These are phyloP conservation scores for Coffea eugenioides DNA, from an alignment of 257 asterid species.

Conservation along the genomic window DNA sequence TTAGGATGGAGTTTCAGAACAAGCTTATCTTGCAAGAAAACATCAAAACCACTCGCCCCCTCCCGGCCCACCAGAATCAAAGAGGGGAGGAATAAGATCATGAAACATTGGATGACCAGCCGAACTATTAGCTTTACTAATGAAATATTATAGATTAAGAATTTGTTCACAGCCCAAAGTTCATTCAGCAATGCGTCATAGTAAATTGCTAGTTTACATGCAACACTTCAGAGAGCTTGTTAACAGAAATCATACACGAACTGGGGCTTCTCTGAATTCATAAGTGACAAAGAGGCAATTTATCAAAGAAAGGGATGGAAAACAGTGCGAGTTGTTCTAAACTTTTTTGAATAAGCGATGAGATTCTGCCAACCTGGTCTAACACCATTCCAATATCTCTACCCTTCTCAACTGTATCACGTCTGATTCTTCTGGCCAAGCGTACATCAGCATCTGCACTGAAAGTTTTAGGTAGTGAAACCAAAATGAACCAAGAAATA, in stretches of 20 bases:
- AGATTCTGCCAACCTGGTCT: constrained; percentile 72
- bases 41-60: no score
- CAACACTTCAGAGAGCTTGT: not conserved
- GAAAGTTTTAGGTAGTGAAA: constrained; percentile 37
- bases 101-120: not conserved
- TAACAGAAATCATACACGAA: not conserved
- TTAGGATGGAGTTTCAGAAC: not conserved
- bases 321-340: not conserved
- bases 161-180: not conserved
- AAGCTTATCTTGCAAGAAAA: no score
- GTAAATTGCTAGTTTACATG: not conserved
- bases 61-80: no score
- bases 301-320: not conserved
- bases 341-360: not conserved
- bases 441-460: constrained; percentile 99
- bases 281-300: not conserved
- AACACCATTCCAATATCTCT: constrained; percentile 85
- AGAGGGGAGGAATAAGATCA: no score
- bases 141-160: no score
- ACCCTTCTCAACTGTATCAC: constrained; percentile 89
- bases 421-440: constrained; percentile 93
- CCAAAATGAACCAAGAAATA: not conserved
- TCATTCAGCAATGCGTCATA: not conserved
- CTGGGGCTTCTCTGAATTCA: not conserved
- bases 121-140: not conserved